A percentile compares a stretch with the other conserved stretches of the same genome.
Conservation (phyloP, 345 rosid species). For the Eucalyptus brandiana region DNA sequence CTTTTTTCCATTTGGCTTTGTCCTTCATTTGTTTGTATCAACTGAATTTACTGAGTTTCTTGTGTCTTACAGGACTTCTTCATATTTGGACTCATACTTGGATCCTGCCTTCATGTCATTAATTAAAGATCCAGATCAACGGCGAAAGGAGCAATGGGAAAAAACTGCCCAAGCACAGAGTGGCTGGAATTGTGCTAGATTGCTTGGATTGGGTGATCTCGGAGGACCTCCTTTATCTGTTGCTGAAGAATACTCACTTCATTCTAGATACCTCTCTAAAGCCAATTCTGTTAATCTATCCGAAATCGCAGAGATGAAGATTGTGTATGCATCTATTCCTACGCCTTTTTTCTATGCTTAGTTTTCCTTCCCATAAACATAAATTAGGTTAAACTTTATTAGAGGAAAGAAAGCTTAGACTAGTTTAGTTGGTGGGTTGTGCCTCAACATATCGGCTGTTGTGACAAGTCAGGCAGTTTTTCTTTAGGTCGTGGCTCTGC, state of each 20-base stretch:
- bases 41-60: not conserved
- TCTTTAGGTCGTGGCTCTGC: not conserved
- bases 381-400: not conserved
- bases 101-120: slow-evolving; percentile 99
- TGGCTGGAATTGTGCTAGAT: slow-evolving; percentile 82
- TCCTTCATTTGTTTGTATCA: not conserved
- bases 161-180: slow-evolving; percentile 81
- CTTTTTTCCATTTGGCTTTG: not conserved
- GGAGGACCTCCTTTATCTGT: slow-evolving; percentile 82
- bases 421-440: not conserved
- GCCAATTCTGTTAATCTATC: slow-evolving; percentile 93
- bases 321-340: slow-evolving; percentile 51
- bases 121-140: slow-evolving; percentile 95
- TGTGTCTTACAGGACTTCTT: slow-evolving; percentile 54
- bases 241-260: slow-evolving; percentile 97
- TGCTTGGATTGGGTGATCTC: slow-evolving; percentile 95
- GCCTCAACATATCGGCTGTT: not conserved
- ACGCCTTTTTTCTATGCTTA: not conserved
- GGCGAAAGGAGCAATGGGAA: slow-evolving; percentile 96
- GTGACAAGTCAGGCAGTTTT: not conserved
- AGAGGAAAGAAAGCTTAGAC: not conserved
- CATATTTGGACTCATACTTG: slow-evolving; percentile 79
- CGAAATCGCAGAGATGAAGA: slow-evolving; percentile 97
- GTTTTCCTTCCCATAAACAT: not conserved
- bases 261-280: slow-evolving; percentile 89